Evolutionary conservation across 208 protist genomes (phyloP), one percentile per base, ranked within the genome.

Genomic region (Leishmania lainsoni): DNA sequence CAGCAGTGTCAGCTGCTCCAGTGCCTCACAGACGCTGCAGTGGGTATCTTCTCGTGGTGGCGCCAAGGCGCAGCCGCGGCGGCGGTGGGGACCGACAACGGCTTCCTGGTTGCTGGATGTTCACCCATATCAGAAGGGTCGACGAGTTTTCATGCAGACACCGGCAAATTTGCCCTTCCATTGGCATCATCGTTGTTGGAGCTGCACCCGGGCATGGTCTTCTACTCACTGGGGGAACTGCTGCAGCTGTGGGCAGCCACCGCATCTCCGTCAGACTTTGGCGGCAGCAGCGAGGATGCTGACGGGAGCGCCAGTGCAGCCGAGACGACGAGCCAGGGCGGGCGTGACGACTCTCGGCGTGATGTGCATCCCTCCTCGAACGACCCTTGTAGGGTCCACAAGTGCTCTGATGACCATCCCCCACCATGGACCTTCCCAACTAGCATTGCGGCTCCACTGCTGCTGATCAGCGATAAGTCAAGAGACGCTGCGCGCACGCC

Each of bases 181-280:
- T 42, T 61, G 72, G n/a, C 71, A 20, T 9, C n/a, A 49, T 42
- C n/a, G 26, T 35, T 45, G 39, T 42, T 29, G 52, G 29, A 42
- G n/a, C 63, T 65, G 66, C 76, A 79, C 39, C 63, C 81, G 0
- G 66, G 76, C 1, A 75, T 85, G 59, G 70, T 71, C 51, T 78
- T 85, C 39, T 85, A 85, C 63, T 85, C 81, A 8, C 54, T 85
- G 16, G 81, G 76, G 14, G 81, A 85, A 45, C 81, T 85, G 26
- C 76, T 85, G n/a, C 59, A 59, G 35, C 71, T 85, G 35, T 58
- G 76, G 48, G 56, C 81, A 26, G 32, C 81, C 22, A 56, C 58
- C n/a, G 20, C 45, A 17, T n/a, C 5, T 9, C 17, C 63, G 16
- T 22, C 63, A 32, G 45, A 71, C 35, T n/a, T 61, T n/a, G 52